These are phyloP conservation scores for Aspergillus phoenicis DNA, from an alignment of 2,329 filamentous ascomycete species.

Conservation along the genomic window DNA sequence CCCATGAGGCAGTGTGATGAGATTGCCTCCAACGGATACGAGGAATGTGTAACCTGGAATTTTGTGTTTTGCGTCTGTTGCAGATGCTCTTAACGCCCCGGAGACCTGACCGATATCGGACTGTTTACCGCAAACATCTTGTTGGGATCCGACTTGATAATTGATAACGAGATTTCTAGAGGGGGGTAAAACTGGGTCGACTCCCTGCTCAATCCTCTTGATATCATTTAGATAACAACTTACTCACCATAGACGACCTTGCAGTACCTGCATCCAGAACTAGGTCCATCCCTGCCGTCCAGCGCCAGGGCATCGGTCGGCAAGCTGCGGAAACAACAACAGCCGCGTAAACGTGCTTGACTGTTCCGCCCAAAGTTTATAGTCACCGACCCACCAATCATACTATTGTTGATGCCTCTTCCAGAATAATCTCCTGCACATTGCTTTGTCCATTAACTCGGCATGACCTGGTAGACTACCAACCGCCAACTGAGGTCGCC, in stretches of 20 bases:
- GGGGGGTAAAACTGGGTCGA: too few relatives aligned
- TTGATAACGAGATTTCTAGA: too few relatives aligned
- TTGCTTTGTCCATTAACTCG: too few relatives aligned
- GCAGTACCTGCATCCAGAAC: not conserved
- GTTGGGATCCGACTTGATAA: too few relatives aligned
- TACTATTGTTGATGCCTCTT: not conserved
- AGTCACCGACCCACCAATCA: not conserved
- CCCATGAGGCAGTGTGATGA: not conserved
- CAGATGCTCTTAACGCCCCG: not conserved
- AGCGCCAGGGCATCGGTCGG: not conserved
- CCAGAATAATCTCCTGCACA: not conserved
- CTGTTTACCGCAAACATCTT: not conserved
- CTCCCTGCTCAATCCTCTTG: too few relatives aligned
- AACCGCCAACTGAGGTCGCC: too few relatives aligned
- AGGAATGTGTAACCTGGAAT: not conserved
- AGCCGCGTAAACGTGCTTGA: not conserved
- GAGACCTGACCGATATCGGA: not conserved
- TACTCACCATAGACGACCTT: not conserved
- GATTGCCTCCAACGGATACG: not conserved
- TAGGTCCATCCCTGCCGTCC: not conserved
- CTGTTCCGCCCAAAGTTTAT: not conserved
- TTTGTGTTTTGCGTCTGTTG: not conserved
- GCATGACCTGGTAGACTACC: too few relatives aligned
- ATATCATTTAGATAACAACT: too few relatives aligned
- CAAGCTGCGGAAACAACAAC: not conserved